Percentiles rank a stretch among this genome's conserved stretches.
Evolutionary conservation across 495 filamentous ascomycete species (phyloP).

Genomic region (Xylaria sp.): DNA sequence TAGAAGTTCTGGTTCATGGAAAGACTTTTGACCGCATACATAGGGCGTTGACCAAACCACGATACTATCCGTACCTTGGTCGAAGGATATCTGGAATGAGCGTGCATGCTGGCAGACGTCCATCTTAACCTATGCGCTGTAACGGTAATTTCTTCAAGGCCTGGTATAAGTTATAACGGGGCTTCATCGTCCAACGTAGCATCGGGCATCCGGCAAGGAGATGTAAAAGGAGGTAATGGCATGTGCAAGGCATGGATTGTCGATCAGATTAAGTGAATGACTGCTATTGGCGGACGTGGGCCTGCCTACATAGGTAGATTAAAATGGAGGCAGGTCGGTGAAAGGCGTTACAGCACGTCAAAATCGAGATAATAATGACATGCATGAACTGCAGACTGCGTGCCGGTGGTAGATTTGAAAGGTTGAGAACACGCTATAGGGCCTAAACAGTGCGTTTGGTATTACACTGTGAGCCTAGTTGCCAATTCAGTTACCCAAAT

Average conservation of each 20-base stretch:
- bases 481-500: slow-evolving; percentile 15
- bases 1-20: neutral
- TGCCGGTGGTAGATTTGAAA: neutral
- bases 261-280: slow-evolving; percentile 1
- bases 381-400: slow-evolving; percentile 7
- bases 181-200: neutral
- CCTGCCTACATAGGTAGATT: too few species aligned
- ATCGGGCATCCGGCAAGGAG: neutral
- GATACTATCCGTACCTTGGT: neutral
- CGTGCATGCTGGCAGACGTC: neutral
- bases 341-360: neutral
- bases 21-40: slow-evolving; percentile 1
- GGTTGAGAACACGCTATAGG: neutral
- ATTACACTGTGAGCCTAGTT: neutral
- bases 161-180: neutral
- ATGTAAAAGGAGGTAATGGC: neutral
- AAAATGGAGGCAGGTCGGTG: neutral
- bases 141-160: neutral
- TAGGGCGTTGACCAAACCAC: neutral
- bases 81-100: neutral
- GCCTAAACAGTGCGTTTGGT: neutral
- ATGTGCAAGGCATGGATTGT: neutral
- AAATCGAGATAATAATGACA: slow-evolving; percentile 4
- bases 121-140: neutral
- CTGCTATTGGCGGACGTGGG: slow-evolving; percentile 1